These are phyloP conservation scores for Gymnopilus dilepis DNA, from an alignment of 768 basidiomycete genomes.

Conservation along the genomic window DNA sequence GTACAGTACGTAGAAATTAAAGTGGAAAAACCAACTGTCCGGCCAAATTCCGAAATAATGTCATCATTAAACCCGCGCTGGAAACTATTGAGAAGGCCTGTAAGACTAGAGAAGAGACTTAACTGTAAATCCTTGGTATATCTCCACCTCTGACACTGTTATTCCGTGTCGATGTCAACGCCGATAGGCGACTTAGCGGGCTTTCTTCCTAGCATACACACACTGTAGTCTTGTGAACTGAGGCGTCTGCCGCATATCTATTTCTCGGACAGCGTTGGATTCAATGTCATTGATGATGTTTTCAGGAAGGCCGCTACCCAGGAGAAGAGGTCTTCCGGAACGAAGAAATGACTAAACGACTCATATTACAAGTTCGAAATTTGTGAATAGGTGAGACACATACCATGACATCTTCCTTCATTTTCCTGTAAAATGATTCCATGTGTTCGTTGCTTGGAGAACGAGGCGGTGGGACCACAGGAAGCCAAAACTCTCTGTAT, in stretches of 20 bases:
- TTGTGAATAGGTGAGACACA: conserved; percentile 11
- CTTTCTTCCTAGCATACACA: conserved; percentile 62
- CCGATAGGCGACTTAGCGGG: neutral
- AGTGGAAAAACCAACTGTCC: neutral
- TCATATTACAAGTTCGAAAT: neutral
- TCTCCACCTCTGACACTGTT: too few relatives aligned
- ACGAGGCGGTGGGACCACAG: conserved; percentile 47
- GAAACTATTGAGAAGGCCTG: too few relatives aligned
- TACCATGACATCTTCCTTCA: conserved; percentile 69
- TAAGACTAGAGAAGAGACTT: too few relatives aligned
- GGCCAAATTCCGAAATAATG: too few relatives aligned
- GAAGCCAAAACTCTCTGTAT: conserved; percentile 66
- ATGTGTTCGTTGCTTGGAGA: conserved; percentile 47
- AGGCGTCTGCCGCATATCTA: conserved; percentile 49
- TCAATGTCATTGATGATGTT: conserved; percentile 60
- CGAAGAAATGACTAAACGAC: conserved; percentile 60
- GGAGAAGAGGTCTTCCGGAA: conserved; percentile 69
- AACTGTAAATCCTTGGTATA: too few relatives aligned
- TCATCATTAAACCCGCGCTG: too few relatives aligned
- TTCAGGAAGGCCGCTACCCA: conserved; percentile 64
- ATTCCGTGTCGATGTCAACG: too few relatives aligned
- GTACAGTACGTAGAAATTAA: too few relatives aligned
- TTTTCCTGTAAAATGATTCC: conserved; percentile 44
- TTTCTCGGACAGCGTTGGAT: conserved; percentile 53
- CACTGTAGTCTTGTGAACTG: conserved; percentile 63